Conservation (phyloP, 148 eudicot species). For the Heliamphora exappendiculata region DNA sequence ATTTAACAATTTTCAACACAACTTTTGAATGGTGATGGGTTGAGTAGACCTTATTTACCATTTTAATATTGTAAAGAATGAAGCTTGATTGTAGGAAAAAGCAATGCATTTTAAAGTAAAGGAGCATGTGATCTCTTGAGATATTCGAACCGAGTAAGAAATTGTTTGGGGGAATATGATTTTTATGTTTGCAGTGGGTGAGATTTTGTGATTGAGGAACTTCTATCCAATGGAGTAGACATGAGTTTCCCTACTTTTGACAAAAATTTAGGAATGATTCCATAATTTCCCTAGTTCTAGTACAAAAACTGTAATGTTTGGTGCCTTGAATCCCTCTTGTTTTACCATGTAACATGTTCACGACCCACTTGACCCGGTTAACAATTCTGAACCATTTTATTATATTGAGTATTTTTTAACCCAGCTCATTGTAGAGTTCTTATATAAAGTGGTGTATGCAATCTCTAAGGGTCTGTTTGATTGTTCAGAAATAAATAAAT, state of each 20-base stretch:
- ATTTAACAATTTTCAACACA: background rate
- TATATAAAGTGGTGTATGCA: too few relatives aligned
- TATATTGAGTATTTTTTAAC: too few relatives aligned
- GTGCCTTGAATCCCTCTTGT: too few relatives aligned
- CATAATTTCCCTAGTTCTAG: background rate
- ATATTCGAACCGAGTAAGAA: background rate
- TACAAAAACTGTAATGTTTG: too few relatives aligned
- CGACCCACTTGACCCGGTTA: too few relatives aligned
- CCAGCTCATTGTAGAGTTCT: too few relatives aligned
- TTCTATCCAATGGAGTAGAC: background rate
- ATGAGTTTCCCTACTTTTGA: background rate
- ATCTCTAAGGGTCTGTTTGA: too few relatives aligned
- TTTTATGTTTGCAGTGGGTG: background rate
- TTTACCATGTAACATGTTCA: too few relatives aligned
- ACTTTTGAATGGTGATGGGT: background rate
- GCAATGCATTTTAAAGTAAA: background rate
- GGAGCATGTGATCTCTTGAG: background rate
- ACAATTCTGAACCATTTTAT: too few relatives aligned
- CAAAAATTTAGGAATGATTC: background rate
- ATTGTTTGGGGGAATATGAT: background rate
- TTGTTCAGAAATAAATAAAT: too few relatives aligned
- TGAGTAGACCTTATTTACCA: background rate
- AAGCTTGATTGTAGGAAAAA: background rate
- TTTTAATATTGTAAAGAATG: background rate
- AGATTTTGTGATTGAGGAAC: background rate